Percentiles rank a stretch among this genome's conserved stretches.
phyloP scores from a whole-genome alignment of 1,284 basidiomycete genomes.

The Sporisorium reilianum region DNA sequence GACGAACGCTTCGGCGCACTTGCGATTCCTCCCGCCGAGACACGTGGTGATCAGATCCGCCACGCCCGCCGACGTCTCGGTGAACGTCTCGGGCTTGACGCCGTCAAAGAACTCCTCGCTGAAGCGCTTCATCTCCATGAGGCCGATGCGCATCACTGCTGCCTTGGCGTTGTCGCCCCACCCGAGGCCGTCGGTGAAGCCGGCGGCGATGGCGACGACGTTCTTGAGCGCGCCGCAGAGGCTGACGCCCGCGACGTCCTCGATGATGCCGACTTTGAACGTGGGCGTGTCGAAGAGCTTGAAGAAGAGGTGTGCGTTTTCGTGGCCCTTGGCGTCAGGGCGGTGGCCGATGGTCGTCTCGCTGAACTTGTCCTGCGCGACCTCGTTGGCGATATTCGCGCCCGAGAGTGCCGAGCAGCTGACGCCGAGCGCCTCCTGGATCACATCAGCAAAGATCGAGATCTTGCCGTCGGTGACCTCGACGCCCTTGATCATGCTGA shows the following conservation, averaged over 20 bases:
- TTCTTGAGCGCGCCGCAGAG: conserved; percentile 75
- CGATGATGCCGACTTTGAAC: conserved; percentile 74
- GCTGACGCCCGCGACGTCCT: conserved; percentile 74
- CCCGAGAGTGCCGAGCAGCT: conserved; percentile 74
- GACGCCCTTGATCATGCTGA: conserved; percentile 70
- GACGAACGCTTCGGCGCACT: conserved; percentile 73
- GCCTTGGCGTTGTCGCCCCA: conserved; percentile 76
- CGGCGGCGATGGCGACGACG: conserved; percentile 74
- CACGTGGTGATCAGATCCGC: conserved; percentile 76
- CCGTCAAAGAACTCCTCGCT: conserved; percentile 74
- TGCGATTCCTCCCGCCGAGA: conserved; percentile 74
- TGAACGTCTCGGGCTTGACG: conserved; percentile 73
- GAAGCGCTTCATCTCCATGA: conserved; percentile 71
- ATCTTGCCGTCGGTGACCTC: conserved; percentile 72
- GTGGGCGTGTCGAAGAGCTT: conserved; percentile 72
- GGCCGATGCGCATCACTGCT: conserved; percentile 74
- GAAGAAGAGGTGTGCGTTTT: conserved; percentile 59
- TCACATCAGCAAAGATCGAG: conserved; percentile 74
- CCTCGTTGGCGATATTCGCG: conserved; percentile 76
- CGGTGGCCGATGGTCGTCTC: conserved; percentile 75
- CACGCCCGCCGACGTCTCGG: conserved; percentile 73
- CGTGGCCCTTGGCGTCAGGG: conserved; percentile 55
- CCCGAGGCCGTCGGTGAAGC: conserved; percentile 73
- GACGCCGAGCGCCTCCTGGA: conserved; percentile 72
- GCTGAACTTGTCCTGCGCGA: conserved; percentile 72